Evolutionary conservation across 495 filamentous ascomycete genomes (phyloP).

Genomic region (Oleoguttula mirabilis): DNA sequence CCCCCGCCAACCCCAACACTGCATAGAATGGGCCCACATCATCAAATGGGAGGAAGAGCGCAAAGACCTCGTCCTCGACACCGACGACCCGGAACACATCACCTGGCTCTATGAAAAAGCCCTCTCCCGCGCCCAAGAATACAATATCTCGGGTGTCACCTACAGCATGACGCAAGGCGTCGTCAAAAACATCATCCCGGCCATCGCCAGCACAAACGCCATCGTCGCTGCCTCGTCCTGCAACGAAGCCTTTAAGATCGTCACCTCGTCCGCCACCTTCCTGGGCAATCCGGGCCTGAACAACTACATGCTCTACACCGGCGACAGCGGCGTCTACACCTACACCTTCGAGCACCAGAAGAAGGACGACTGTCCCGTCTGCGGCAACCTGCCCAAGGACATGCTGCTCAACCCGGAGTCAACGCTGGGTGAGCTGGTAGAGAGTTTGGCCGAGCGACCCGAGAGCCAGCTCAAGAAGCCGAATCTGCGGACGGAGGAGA

Average conservation of each 20-base stretch:
- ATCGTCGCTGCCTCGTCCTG: constrained; percentile 92
- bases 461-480: constrained; percentile 72
- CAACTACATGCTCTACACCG: constrained; percentile 99
- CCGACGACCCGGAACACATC: constrained; percentile 93
- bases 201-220: constrained; percentile 94
- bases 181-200: constrained; percentile 98
- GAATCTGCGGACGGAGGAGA: constrained; percentile 65
- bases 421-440: constrained; percentile 77
- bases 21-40: constrained; percentile 98
- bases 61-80: constrained; percentile 56
- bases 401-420: constrained; percentile 55
- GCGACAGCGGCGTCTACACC: constrained; percentile 88
- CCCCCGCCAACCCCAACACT: constrained; percentile 93
- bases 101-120: constrained; percentile 91
- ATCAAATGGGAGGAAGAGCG: constrained; percentile 61
- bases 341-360: constrained; percentile 89
- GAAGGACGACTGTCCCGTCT: constrained; percentile 90
- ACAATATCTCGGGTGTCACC: constrained; percentile 84
- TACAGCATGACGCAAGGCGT: constrained; percentile 97
- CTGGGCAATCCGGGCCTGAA: constrained; percentile 41
- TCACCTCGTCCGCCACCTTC: constrained; percentile 64
- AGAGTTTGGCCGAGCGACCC: constrained; percentile 66
- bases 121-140: constrained; percentile 65
- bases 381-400: constrained; percentile 65
- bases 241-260: constrained; percentile 93